Evolutionary conservation across 2,329 filamentous ascomycete genomes (phyloP), one percentile per base, ranked within the genome.

Genomic region (Xylaria sp.): DNA sequence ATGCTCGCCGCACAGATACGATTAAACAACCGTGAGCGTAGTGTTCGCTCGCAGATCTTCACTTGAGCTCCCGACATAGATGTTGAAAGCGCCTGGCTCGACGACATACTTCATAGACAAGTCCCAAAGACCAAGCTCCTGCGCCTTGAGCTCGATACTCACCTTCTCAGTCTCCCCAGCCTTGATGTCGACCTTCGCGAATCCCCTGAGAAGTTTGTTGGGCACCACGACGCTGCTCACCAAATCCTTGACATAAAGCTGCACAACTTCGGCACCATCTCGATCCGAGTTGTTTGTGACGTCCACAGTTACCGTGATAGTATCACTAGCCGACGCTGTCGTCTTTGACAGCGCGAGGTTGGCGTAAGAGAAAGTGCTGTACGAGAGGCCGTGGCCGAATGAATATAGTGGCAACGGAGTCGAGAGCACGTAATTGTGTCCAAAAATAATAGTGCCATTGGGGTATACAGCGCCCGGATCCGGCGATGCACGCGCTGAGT

Each of bases 41-140:
- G 83, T 82, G 73, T 87, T 89, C 0, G 81, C 81, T 70, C 83
- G 83, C 63, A 90, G 75, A 76, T 89, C 85, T 63, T 80, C 80
- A 72, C 88, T 90, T 28, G 85, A 86, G 61, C 81, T 84, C n/a
- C 90, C 91, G 18, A 90, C 85, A 63, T 84, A 81, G 10, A 92
- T 81, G 5, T 83, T 79, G 76, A 93, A 93, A 46, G 89, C 85
- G 1, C 91, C 91, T 3, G 86, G 86, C 83, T 93, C 91, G 43
- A 93, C 90, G 28, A 92, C 89, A 77, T 93, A 93, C 77, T 90
- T 80, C 89, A 92, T 91, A 39, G 79, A 81, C 13, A 79, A 72
- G 76, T 88, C 81, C 87, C 87, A 90, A 8, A 89, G 73, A 0
- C 87, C 87, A 70, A 87, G 77, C 56, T 86, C 81, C 23, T 76